Conservation (phyloP, 2,329 filamentous ascomycete species). For the Leptosphaerulina australis region DNA sequence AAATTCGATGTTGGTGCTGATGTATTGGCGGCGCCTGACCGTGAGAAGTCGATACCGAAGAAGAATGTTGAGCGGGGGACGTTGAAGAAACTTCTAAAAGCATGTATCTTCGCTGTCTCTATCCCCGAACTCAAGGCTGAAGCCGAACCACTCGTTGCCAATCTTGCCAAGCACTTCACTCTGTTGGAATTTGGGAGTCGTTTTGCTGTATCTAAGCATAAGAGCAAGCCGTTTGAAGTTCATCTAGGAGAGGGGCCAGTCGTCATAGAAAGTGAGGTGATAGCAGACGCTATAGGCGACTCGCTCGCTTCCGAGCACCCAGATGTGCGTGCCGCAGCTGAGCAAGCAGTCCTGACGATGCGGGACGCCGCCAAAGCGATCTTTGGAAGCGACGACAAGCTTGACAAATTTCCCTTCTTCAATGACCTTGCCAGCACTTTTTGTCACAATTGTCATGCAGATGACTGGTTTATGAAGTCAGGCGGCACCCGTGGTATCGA, state of each 20-base stretch:
- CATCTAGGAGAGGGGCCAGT: conserved; percentile 85
- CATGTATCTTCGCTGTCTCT: conserved; percentile 83
- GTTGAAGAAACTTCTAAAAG: conserved; percentile 86
- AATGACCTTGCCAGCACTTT: conserved; percentile 80
- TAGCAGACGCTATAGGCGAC: conserved; percentile 89
- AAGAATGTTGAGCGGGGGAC: conserved; percentile 82
- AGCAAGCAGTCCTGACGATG: conserved; percentile 77
- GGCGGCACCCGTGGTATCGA: conserved; percentile 91
- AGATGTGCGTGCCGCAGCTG: conserved; percentile 80
- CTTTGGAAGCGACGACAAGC: conserved; percentile 74
- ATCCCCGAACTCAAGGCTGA: conserved; percentile 79
- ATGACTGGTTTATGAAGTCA: conserved; percentile 98
- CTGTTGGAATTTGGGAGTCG: conserved; percentile 87
- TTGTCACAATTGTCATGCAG: conserved; percentile 93
- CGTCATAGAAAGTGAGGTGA: conserved; percentile 81
- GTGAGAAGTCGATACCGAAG: conserved; percentile 83
- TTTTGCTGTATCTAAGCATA: conserved; percentile 80
- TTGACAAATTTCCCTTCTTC: conserved; percentile 83
- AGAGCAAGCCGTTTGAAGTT: conserved; percentile 79
- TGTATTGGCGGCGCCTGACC: conserved; percentile 75
- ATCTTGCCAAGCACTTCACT: conserved; percentile 87
- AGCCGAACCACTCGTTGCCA: conserved; percentile 75
- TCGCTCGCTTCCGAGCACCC: conserved; percentile 84
- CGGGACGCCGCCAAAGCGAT: conserved; percentile 78
- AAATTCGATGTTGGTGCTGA: conserved; percentile 75